phyloP scores from a whole-genome alignment of 139 green algal genomes.

The Astrephomene gubernaculifera region DNA sequence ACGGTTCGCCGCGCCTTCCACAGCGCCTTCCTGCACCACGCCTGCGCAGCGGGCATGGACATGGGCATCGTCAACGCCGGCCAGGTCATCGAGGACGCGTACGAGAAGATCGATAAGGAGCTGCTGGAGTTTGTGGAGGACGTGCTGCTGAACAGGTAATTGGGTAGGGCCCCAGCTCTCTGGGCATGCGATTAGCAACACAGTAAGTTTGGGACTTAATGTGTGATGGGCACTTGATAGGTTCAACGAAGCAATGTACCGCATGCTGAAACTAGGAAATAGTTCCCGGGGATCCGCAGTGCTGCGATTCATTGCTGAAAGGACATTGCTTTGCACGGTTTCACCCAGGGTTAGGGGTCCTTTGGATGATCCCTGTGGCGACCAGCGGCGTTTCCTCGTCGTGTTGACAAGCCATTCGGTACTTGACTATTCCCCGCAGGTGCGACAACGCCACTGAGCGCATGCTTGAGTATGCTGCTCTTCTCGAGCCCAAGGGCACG shows the following conservation, averaged over 20 bases:
- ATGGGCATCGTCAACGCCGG: conserved; percentile 99
- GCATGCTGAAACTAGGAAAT: background rate
- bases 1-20: conserved; percentile 95
- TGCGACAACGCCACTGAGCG: conserved; percentile 98
- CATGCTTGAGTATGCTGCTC: conserved; percentile 93
- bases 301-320: background rate
- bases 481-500: conserved; percentile 94
- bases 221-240: too few relatives aligned
- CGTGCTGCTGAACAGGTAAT: conserved; percentile 94
- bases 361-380: background rate
- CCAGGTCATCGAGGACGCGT: conserved; percentile 94
- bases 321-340: background rate
- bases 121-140: conserved; percentile 97
- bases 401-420: background rate
- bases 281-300: background rate
- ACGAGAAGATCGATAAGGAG: conserved; percentile 98
- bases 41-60: conserved; percentile 97
- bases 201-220: background rate
- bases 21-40: conserved; percentile 95
- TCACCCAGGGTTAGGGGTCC: background rate
- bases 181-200: background rate
- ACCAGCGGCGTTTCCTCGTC: background rate
- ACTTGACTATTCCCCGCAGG: conserved; percentile 5
- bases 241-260: too few relatives aligned
- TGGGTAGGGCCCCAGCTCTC: background rate